Conservation (phyloP, 257 asterid species). For the Lithospermum erythrorhizon region DNA sequence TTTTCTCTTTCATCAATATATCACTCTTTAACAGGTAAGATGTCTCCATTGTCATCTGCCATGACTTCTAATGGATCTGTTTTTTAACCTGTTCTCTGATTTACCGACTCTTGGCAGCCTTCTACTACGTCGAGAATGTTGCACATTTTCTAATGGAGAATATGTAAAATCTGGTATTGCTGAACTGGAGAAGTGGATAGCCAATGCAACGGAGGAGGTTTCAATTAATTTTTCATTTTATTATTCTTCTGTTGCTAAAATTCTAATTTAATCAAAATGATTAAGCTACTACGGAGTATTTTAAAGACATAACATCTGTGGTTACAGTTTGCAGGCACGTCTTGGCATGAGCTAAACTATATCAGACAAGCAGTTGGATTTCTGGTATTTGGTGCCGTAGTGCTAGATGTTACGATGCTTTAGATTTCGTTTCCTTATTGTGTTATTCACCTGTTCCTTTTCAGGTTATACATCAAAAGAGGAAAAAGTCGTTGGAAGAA, state of each 20-base stretch:
- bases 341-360: slow-evolving; percentile 95
- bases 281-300: slow-evolving; percentile 9
- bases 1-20: slow-evolving; percentile 92
- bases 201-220: slow-evolving; percentile 84
- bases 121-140: slow-evolving; percentile 96
- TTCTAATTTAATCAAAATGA: slow-evolving; percentile 5
- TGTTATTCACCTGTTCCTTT: slow-evolving; percentile 6
- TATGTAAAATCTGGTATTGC: slow-evolving; percentile 96
- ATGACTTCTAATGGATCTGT: neutral
- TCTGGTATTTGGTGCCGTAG: slow-evolving; percentile 46
- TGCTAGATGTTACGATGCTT: slow-evolving; percentile 8
- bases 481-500: slow-evolving; percentile 90
- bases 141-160: slow-evolving; percentile 95
- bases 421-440: slow-evolving; percentile 8
- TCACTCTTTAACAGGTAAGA: slow-evolving; percentile 81
- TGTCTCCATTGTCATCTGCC: neutral
- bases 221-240: neutral
- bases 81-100: neutral
- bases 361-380: slow-evolving; percentile 99
- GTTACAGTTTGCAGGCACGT: slow-evolving; percentile 90
- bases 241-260: neutral
- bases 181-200: slow-evolving; percentile 95
- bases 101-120: slow-evolving; percentile 35
- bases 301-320: slow-evolving; percentile 14
- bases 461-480: slow-evolving; percentile 95